Evolutionary conservation across 2,329 filamentous ascomycete species (phyloP).

Genomic region (Aschersonia sp.): DNA sequence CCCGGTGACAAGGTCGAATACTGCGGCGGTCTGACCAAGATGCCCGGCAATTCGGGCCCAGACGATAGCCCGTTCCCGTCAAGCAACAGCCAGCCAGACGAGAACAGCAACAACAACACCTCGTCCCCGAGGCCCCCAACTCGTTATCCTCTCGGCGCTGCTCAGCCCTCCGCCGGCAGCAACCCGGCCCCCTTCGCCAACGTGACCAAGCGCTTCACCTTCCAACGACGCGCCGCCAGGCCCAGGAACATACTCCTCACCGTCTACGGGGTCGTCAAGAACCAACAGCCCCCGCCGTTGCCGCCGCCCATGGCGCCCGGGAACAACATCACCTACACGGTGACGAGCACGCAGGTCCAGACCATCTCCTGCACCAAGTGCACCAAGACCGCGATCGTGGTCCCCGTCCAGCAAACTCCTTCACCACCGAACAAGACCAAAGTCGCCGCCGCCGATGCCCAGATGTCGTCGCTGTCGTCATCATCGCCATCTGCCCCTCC

Average conservation of each 20-base stretch:
- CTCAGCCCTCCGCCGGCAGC: background rate
- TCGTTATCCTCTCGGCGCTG: background rate
- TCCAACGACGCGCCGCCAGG: constrained; percentile 11
- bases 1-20: constrained; percentile 23
- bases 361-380: background rate
- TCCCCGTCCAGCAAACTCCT: background rate
- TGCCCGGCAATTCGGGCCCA: constrained; percentile 1
- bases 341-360: background rate
- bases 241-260: constrained; percentile 22
- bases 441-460: background rate
- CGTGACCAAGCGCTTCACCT: background rate
- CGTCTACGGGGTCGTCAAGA: constrained; percentile 24
- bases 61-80: background rate
- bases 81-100: too few species aligned
- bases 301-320: constrained; percentile 19
- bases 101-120: background rate
- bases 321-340: constrained; percentile 5
- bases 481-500: too few species aligned
- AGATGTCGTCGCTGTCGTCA: too few species aligned
- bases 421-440: background rate
- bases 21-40: constrained; percentile 24
- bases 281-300: constrained; percentile 12
- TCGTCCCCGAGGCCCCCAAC: background rate
- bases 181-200: background rate
- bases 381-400: background rate